phyloP scores from a whole-genome alignment of 2,329 filamentous ascomycete species.

The Aschersonia sp. region DNA sequence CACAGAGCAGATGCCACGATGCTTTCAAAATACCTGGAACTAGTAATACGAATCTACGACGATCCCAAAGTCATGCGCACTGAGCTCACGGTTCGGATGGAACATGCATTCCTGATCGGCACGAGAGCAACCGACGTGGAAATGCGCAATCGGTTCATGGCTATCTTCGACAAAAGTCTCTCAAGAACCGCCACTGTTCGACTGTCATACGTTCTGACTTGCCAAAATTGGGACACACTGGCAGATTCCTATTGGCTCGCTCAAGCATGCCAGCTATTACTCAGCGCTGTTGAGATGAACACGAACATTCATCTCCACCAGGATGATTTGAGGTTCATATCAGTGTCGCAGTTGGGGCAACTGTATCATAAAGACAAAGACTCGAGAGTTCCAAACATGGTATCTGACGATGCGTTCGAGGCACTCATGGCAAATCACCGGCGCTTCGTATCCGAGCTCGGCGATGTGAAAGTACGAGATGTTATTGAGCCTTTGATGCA shows the following conservation, averaged over 20 bases:
- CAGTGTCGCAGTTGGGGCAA: slow-evolving; percentile 58
- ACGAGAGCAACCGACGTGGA: slow-evolving; percentile 86
- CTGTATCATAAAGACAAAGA: slow-evolving; percentile 70
- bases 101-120: slow-evolving; percentile 95
- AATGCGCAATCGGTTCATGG: slow-evolving; percentile 94
- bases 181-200: slow-evolving; percentile 85
- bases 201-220: slow-evolving; percentile 73
- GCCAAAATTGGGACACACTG: slow-evolving; percentile 94
- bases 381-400: slow-evolving; percentile 43
- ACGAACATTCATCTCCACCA: slow-evolving; percentile 61
- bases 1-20: slow-evolving; percentile 68
- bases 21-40: slow-evolving; percentile 81
- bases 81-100: slow-evolving; percentile 90
- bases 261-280: slow-evolving; percentile 83
- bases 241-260: slow-evolving; percentile 93
- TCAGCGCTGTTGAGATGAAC: slow-evolving; percentile 81
- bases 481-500: slow-evolving; percentile 81
- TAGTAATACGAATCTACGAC: slow-evolving; percentile 96
- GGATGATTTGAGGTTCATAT: slow-evolving; percentile 71
- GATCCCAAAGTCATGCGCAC: slow-evolving; percentile 91
- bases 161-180: slow-evolving; percentile 86
- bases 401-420: slow-evolving; percentile 74
- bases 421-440: slow-evolving; percentile 62
- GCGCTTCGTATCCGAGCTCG: slow-evolving; percentile 70
- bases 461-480: slow-evolving; percentile 77